Percentiles rank a stretch among this genome's conserved stretches.
These are phyloP conservation scores for Parascedosporium putredinis DNA, from an alignment of 2,329 filamentous ascomycete genomes.

Conservation along the genomic window DNA sequence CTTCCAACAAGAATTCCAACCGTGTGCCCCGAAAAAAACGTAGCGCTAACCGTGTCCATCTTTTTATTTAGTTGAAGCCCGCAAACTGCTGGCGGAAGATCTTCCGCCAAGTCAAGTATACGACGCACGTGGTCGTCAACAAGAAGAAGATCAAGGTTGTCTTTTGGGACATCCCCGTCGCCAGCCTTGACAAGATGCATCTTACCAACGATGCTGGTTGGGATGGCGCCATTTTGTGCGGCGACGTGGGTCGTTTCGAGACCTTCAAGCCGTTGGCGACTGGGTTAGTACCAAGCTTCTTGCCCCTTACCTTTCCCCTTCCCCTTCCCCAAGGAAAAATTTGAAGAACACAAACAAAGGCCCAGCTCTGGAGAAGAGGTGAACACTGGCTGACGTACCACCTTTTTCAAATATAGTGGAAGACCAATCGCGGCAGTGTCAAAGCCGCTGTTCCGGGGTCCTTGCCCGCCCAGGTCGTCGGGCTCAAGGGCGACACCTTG, in stretches of 20 bases:
- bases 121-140: background rate
- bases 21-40: too few species aligned
- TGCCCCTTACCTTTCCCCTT: too few species aligned
- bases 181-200: background rate
- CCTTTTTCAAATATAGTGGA: too few species aligned
- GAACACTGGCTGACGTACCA: too few species aligned
- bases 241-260: background rate
- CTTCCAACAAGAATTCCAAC: too few species aligned
- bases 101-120: background rate
- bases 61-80: too few species aligned
- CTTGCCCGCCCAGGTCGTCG: background rate
- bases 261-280: background rate
- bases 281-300: slow-evolving; percentile 1
- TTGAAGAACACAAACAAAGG: too few species aligned
- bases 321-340: too few species aligned
- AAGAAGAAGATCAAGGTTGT: background rate
- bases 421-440: background rate
- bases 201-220: background rate
- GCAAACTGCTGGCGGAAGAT: too few species aligned
- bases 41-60: too few species aligned
- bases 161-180: background rate
- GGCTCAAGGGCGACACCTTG: background rate
- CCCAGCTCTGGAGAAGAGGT: too few species aligned
- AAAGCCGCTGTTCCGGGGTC: background rate
- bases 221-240: slow-evolving; percentile 4